Evolutionary conservation across 768 basidiomycete species (phyloP).

Genomic region (Calocybe cyanea): DNA sequence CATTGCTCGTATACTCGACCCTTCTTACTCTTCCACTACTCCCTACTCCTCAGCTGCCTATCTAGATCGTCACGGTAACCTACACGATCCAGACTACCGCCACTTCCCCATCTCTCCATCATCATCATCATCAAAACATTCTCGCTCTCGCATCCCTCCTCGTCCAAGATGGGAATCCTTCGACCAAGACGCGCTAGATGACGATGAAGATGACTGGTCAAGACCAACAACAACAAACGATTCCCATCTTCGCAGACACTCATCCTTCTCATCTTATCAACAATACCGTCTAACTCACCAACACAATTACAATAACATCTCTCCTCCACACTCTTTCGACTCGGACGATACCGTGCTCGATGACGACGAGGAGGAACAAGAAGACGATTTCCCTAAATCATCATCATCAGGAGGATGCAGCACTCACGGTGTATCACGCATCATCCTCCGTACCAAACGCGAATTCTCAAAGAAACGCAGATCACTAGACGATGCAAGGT

Average conservation of each 20-base stretch:
- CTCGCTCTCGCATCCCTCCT: constrained; percentile 11
- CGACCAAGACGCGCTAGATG: constrained; percentile 20
- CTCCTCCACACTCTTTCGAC: constrained; percentile 25
- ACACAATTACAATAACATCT: constrained; percentile 19
- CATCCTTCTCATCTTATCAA: constrained; percentile 12
- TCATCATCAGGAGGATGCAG: too few species aligned
- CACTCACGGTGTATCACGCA: too few species aligned
- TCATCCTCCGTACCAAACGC: constrained; percentile 5
- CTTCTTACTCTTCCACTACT: constrained; percentile 43
- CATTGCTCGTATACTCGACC: constrained; percentile 63
- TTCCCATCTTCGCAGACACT: constrained; percentile 1
- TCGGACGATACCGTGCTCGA: constrained; percentile 24
- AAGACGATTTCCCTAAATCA: too few species aligned
- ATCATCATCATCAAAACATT: constrained; percentile 10
- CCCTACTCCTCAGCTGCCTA: constrained; percentile 30
- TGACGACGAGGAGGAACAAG: constrained; percentile 21
- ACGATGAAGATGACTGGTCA: constrained; percentile 24
- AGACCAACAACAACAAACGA: constrained; percentile 4
- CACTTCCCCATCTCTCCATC: constrained; percentile 45
- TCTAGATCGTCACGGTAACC: constrained; percentile 57
- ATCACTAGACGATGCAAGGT: not conserved
- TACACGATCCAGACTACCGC: constrained; percentile 67
- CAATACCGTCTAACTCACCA: constrained; percentile 11
- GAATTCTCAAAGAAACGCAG: not conserved
- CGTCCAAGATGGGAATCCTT: constrained; percentile 32